Conservation (phyloP, 768 basidiomycete genomes). For the Tylopilus balloui region DNA sequence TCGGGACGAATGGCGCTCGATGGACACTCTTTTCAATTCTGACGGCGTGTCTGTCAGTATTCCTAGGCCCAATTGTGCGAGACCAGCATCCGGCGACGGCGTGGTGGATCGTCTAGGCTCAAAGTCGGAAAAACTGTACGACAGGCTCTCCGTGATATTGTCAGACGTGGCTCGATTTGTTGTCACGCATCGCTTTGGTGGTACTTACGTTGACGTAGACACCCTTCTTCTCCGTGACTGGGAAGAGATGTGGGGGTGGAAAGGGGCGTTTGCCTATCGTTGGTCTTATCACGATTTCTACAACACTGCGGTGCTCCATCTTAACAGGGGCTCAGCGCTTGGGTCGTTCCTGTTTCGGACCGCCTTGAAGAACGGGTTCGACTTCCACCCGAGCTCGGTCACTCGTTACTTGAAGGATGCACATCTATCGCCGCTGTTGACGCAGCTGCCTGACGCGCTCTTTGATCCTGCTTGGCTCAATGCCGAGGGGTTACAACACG, state of each 20-base stretch:
- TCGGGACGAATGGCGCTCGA: conserved; percentile 79
- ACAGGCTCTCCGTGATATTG: background rate
- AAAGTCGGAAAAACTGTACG: conserved; percentile 43
- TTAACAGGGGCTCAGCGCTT: background rate
- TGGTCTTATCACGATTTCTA: conserved; percentile 92
- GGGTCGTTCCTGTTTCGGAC: background rate
- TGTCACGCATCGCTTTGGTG: conserved; percentile 70
- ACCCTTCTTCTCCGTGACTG: background rate
- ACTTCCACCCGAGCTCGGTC: background rate
- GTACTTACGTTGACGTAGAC: background rate
- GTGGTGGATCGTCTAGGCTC: conserved; percentile 51
- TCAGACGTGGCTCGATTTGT: background rate
- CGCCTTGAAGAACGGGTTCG: background rate
- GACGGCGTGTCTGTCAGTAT: conserved; percentile 74
- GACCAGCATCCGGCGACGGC: conserved; percentile 6
- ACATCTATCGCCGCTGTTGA: background rate
- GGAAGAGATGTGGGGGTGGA: background rate
- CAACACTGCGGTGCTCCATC: conserved; percentile 57
- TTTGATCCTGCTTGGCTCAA: background rate
- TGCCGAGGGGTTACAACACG: background rate
- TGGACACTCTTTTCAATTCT: conserved; percentile 75
- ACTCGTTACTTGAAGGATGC: background rate
- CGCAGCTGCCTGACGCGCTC: background rate
- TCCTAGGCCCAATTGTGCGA: conserved; percentile 18
- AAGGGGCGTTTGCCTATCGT: conserved; percentile 71